These are phyloP conservation scores for Tolypocladium tropicale DNA, from an alignment of 2,329 filamentous ascomycete genomes.

Conservation along the genomic window DNA sequence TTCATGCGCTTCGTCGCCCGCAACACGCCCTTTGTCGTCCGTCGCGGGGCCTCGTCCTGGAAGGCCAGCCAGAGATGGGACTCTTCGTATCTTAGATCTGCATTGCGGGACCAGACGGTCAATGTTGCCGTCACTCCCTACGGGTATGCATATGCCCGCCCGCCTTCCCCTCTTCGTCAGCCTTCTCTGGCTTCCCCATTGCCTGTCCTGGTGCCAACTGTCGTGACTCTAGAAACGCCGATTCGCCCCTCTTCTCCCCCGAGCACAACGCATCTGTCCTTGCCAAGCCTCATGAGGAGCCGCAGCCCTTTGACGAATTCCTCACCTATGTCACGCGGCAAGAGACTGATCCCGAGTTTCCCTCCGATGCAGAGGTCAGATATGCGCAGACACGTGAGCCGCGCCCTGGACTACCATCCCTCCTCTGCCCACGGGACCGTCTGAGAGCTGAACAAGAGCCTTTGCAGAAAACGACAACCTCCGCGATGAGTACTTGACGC, in stretches of 20 bases:
- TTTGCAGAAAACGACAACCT: constrained; percentile 68
- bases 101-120: constrained; percentile 46
- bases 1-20: constrained; percentile 68
- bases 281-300: constrained; percentile 62
- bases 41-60: constrained; percentile 53
- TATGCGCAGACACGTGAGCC: constrained; percentile 66
- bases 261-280: constrained; percentile 34
- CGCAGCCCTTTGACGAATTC: constrained; percentile 51
- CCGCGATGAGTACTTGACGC: constrained; percentile 55
- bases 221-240: constrained; percentile 22
- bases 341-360: constrained; percentile 30
- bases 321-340: constrained; percentile 51
- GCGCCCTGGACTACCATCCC: neutral
- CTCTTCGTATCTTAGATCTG: constrained; percentile 43
- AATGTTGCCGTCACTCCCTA: constrained; percentile 70
- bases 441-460: neutral
- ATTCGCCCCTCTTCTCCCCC: constrained; percentile 19
- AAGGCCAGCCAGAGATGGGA: constrained; percentile 53
- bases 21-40: constrained; percentile 67
- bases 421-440: neutral
- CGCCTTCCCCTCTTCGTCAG: too few relatives aligned
- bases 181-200: too few relatives aligned
- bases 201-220: neutral
- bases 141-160: constrained; percentile 40
- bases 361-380: constrained; percentile 37